Base-by-base conservation (phyloP, 805 yeast genomes). In the Torulaspora indica region DNA sequence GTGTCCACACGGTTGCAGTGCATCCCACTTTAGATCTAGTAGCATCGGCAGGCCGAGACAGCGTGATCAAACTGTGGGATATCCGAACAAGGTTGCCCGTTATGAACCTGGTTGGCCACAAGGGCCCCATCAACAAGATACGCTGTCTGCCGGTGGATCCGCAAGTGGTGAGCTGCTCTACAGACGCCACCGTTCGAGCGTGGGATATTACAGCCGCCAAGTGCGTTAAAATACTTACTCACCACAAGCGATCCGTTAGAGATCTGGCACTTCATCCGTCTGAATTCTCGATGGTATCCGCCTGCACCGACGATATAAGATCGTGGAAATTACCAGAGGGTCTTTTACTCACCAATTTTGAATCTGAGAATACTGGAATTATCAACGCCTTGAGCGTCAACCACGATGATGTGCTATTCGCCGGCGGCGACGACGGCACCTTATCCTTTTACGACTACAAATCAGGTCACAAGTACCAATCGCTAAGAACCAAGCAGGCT, bases 21-120 rank as follows among this genome's bases (percentile, higher is more conserved):
- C 98, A 91, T 61, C 98, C 98, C 0, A 86, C 88, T 3, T 66
- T 90, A 20, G 95, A 90, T 54, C 46, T 64, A n/a, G 67, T 91
- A 6, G 86, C 84, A 7, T 84, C 95, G 3, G 98, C 89, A 4
- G 95, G 97, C 15, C 70, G 96, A 46, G 99, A 93, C 63, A 74
- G 87, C 4, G 82, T 86, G 0, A 82, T 89, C 0, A 71, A 95
- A 42, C 83, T 89, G 4, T 93, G 99, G 99, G 99, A 93, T 64
- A 82, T 93, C 44, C 73, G 98, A 47, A 78, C 95, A 0, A 71
- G 88, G 37, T 66, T 75, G 2, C 81, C 90, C 12, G 82, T 85
- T 0, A 82, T 82, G 74, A 84, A 84, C 0, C 68, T 93, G 30
- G 70, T 81, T 2, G 98, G 98, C 0, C 98, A 93, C 64, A 75